Evolutionary conservation across 2,329 filamentous ascomycete genomes (phyloP).

Genomic region (Saccharata proteae): DNA sequence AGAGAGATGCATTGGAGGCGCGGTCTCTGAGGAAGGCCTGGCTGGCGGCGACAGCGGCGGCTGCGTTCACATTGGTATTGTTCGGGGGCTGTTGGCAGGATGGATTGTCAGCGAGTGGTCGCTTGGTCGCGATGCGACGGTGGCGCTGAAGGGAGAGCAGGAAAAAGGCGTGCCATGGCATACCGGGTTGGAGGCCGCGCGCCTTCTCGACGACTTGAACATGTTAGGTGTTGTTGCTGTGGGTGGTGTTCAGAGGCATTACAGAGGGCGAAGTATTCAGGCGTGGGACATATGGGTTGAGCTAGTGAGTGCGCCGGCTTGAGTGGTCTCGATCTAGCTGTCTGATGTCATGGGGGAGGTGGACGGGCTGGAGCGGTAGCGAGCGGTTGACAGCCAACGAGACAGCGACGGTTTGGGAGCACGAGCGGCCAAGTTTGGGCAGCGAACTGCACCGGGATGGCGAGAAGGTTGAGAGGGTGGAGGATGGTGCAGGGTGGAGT

Average conservation of each 20-base stretch:
- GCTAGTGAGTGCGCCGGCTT: too few species aligned
- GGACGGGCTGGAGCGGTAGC: conserved; percentile 6
- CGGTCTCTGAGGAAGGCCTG: conserved; percentile 66
- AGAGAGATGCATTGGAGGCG: conserved; percentile 54
- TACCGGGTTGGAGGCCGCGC: conserved; percentile 24
- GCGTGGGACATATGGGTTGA: too few species aligned
- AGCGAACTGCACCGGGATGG: conserved; percentile 1
- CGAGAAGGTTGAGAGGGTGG: background rate
- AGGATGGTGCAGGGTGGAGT: background rate
- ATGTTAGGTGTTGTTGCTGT: conserved; percentile 12
- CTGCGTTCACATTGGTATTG: conserved; percentile 44
- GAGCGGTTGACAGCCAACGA: background rate
- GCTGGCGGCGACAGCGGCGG: conserved; percentile 67
- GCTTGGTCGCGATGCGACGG: too few species aligned
- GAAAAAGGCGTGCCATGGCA: too few species aligned
- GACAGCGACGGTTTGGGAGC: background rate
- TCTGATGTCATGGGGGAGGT: conserved; percentile 9
- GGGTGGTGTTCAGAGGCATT: background rate
- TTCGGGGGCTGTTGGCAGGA: conserved; percentile 27
- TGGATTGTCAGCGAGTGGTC: conserved; percentile 14
- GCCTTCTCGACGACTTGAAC: conserved; percentile 19
- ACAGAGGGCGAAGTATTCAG: too few species aligned
- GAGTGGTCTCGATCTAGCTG: too few species aligned
- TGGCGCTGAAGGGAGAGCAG: conserved; percentile 7
- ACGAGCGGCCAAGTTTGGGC: background rate